phyloP scores from a whole-genome alignment of 2,329 filamentous ascomycete species.

The Aspergillus japonicus region DNA sequence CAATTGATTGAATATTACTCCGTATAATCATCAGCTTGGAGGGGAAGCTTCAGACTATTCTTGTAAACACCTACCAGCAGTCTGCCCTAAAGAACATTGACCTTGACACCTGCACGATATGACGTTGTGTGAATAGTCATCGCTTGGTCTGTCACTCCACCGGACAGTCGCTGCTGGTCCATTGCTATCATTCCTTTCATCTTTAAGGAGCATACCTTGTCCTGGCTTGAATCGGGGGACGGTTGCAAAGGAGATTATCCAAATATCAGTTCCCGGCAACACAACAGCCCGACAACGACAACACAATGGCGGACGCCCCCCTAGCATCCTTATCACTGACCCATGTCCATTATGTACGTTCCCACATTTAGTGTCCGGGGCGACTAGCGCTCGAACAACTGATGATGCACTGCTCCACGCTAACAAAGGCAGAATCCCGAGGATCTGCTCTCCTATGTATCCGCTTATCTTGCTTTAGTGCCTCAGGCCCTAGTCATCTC shows the following conservation, averaged over 20 bases:
- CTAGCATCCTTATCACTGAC: conserved; percentile 90
- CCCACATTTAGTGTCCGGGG: background rate
- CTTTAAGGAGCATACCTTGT: background rate
- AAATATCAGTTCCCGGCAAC: background rate
- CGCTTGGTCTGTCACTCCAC: background rate
- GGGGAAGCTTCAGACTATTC: background rate
- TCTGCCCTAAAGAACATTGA: background rate
- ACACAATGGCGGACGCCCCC: conserved; percentile 45
- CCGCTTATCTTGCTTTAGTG: conserved; percentile 89
- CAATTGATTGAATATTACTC: background rate
- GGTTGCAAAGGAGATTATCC: background rate
- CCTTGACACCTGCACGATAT: background rate
- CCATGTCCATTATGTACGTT: conserved; percentile 90
- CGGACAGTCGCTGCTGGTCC: background rate
- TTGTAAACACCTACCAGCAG: background rate
- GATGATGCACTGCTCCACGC: background rate
- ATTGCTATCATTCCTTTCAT: background rate
- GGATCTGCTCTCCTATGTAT: conserved; percentile 80
- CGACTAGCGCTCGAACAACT: background rate
- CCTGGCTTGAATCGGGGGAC: background rate
- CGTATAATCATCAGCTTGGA: background rate
- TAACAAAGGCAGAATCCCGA: conserved; percentile 68
- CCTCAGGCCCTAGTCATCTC: conserved; percentile 88
- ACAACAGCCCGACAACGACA: background rate
- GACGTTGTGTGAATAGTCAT: background rate